phyloP scores from a whole-genome alignment of 345 rosid species.

The Camelina hispida region DNA sequence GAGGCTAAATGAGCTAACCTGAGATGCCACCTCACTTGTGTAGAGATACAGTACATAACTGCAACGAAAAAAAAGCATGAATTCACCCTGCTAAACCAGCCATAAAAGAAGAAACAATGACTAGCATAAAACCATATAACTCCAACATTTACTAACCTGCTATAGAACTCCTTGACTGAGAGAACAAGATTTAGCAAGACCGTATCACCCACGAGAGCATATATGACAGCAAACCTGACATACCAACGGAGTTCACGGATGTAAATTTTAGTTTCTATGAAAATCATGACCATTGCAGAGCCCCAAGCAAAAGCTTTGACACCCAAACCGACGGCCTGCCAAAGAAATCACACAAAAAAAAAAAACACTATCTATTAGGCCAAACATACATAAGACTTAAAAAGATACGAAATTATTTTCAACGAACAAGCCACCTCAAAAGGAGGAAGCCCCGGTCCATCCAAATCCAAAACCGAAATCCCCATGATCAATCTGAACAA shows the following conservation, averaged over 20 bases:
- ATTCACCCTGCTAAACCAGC: constrained; percentile 29
- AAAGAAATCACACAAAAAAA: constrained; percentile 22
- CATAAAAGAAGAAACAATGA: constrained; percentile 10
- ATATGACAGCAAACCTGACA: constrained; percentile 84
- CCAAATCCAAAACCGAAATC: constrained; percentile 75
- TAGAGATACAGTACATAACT: constrained; percentile 74
- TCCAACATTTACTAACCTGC: constrained; percentile 51
- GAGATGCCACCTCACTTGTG: constrained; percentile 77
- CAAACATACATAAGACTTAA: constrained; percentile 17
- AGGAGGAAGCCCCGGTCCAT: constrained; percentile 82
- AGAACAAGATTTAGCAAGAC: constrained; percentile 85
- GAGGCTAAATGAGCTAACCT: constrained; percentile 66
- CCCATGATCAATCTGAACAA: constrained; percentile 91
- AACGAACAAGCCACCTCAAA: constrained; percentile 64
- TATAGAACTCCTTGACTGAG: constrained; percentile 65
- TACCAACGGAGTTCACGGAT: constrained; percentile 87
- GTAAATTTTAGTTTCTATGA: constrained; percentile 80
- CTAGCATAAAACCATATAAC: constrained; percentile 5
- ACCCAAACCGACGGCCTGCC: constrained; percentile 72
- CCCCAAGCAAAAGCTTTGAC: constrained; percentile 87
- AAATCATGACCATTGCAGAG: constrained; percentile 68
- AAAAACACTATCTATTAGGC: neutral
- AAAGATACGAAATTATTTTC: neutral
- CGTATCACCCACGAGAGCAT: constrained; percentile 80
- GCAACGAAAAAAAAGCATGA: constrained; percentile 51